Percentiles rank a stretch among this genome's conserved stretches.
Conservation (phyloP, 176 grass and related monocot species). For the Guadua angustifolia region DNA sequence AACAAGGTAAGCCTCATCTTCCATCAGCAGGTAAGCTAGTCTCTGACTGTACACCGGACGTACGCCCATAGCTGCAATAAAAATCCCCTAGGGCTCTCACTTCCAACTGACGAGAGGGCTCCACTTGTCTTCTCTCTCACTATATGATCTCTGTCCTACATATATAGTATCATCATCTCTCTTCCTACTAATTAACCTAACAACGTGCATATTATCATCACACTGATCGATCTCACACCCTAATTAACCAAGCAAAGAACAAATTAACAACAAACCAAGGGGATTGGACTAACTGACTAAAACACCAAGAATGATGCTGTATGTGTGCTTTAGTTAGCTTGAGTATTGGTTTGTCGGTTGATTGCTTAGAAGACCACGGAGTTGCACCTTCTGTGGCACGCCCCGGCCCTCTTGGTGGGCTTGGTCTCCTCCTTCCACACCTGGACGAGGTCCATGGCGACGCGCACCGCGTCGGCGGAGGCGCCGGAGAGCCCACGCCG, state of each 20-base stretch:
- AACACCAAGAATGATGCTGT: constrained; percentile 34
- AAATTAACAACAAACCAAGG: constrained; percentile 52
- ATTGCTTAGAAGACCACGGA: constrained; percentile 68
- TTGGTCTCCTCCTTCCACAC: constrained; percentile 89
- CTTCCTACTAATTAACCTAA: background rate
- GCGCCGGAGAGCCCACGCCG: constrained; percentile 70
- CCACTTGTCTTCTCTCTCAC: constrained; percentile 9
- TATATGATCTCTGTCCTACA: background rate
- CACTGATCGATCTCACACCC: background rate
- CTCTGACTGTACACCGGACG: constrained; percentile 51
- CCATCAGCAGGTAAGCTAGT: constrained; percentile 45
- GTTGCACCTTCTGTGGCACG: constrained; percentile 78
- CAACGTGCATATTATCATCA: background rate
- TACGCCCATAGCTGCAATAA: constrained; percentile 56
- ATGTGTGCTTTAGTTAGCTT: constrained; percentile 25
- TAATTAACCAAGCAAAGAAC: constrained; percentile 39
- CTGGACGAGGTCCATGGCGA: constrained; percentile 62
- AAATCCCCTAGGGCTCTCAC: constrained; percentile 65
- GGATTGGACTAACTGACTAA: constrained; percentile 29
- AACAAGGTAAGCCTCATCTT: constrained; percentile 53
- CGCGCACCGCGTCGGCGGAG: constrained; percentile 75
- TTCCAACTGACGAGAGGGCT: constrained; percentile 60
- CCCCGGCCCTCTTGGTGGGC: constrained; percentile 55
- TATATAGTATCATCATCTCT: background rate
- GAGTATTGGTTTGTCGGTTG: background rate